Evolutionary conservation across 208 protist species (phyloP), one percentile per base, ranked within the genome.

Genomic region (Wallacemonas sp.): DNA sequence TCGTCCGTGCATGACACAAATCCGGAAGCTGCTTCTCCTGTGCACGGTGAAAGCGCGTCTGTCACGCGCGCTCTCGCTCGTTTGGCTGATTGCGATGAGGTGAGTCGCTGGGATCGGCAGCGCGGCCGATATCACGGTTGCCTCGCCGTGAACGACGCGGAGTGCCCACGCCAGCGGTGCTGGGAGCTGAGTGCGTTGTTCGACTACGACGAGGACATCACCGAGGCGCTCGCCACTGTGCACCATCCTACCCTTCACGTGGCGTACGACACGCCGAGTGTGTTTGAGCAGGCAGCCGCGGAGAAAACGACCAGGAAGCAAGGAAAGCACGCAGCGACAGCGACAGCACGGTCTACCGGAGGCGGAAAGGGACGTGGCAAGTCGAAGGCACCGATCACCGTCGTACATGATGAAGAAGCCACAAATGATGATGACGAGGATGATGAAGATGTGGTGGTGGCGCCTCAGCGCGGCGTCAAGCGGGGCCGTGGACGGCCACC

Each of bases 91-190:
- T 52, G 44, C 61, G 41, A 61, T 4, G 71, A 54, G 3, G 47
- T 71, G 26, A 79, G 75, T 32, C 39, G n/a, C 21, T 76, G 70
- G 75, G 80, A 85, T 34, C n/a, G 34, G 17, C 33, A 55, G 26
- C 62, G 74, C 5, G 80, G 80, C 0, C 70, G 65, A 26, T 71
- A 77, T 29, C 52, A 68, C 27, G 36, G 48, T 19, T 49, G 43
- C 19, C 26, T 85, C 12, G 23, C 36, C 26, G 41, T 67, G 70
- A 85, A 85, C 54, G 80, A 85, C 29, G 52, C 62, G 27, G 65
- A 70, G 39, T 81, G 80, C 49, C 69, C 75, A 33, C 80, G 80
- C 32, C 78, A 85, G 63, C 71, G 70, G 68, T 58, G 61, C 68
- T 85, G 70, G 71, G 55, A 74, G 65, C 61, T 76, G 56, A 68